phyloP scores from a whole-genome alignment of 2,329 filamentous ascomycete species.

The Achaetomium macrosporum region DNA sequence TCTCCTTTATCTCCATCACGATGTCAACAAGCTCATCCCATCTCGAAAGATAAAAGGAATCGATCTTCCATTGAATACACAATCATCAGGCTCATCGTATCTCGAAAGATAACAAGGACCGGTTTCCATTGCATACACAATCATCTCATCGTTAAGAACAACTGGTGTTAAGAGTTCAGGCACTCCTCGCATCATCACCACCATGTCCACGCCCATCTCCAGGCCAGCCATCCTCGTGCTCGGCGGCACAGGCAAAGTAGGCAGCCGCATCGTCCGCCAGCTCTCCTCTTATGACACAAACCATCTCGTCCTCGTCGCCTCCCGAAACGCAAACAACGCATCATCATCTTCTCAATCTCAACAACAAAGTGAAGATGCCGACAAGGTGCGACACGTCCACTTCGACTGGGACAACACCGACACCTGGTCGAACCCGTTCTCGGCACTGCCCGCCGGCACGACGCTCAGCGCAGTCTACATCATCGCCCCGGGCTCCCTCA shows the following conservation, averaged over 20 bases:
- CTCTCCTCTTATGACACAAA: slow-evolving; percentile 25
- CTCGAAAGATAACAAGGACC: no score
- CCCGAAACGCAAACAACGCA: slow-evolving; percentile 34
- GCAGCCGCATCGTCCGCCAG: slow-evolving; percentile 33
- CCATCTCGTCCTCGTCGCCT: slow-evolving; percentile 34
- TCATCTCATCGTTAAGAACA: not conserved
- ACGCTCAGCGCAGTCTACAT: slow-evolving; percentile 37
- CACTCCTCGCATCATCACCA: not conserved
- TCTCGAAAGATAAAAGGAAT: no score
- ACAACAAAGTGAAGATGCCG: not conserved
- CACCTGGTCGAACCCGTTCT: slow-evolving; percentile 36
- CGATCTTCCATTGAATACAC: no score
- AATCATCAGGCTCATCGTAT: no score
- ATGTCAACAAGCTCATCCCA: no score
- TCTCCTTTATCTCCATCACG: not conserved
- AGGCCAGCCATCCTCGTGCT: slow-evolving; percentile 33
- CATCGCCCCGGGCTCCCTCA: slow-evolving; percentile 31
- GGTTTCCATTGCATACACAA: not conserved
- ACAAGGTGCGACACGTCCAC: slow-evolving; percentile 21
- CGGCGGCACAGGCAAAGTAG: slow-evolving; percentile 42
- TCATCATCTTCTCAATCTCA: slow-evolving; percentile 4
- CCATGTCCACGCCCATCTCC: slow-evolving; percentile 1
- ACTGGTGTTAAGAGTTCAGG: no score
- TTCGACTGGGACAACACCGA: slow-evolving; percentile 42
- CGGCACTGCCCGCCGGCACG: not conserved